Evolutionary conservation across 139 green algal species (phyloP), one percentile per base, ranked within the genome.

Genomic region (Chlamydomonas sphaeroides): DNA sequence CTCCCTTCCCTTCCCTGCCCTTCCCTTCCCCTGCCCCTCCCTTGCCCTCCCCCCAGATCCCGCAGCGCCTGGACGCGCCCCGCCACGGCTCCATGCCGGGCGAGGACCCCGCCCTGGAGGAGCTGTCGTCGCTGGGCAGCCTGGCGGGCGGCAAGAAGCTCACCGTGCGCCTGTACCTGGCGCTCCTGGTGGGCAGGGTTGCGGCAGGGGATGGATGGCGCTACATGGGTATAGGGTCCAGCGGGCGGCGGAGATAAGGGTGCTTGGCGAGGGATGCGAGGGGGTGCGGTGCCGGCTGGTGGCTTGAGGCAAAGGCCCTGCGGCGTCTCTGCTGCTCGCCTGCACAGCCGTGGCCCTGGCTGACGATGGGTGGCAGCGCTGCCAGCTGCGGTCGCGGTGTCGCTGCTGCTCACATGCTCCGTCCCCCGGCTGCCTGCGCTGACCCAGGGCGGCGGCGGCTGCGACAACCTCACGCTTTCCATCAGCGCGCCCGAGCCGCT

Each of bases 131-230:
- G 17, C 39, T 70, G 74, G 61, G 59, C 17, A 32, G 35, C 10
- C 30, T 42, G 2, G 15, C 39, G 41, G 74, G 59, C 17, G 74
- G 39, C 59, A 70, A 70, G 59, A 10, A 41, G 18, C 57, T 80
- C 74, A 80, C 74, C 30, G 49, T 80, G 11, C 53, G 53, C 25
- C 74, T 80, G 30, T 80, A 80, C 74, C 59, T 80, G 59, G 74
- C 59, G 59, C 74, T 80, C 42, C 49, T 65, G 70, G 70, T 78
- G 70, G 5, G 70, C 10, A 23, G 8, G 69, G 48, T 48, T 18
- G 32, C 5, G 35, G 49, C 23, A 2, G 35, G 33, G 32, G 1
- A 35, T 21, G 25, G 33, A n/a, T n/a, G n/a, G n/a, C n/a, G n/a
- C n/a, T n/a, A n/a, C n/a, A n/a, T n/a, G n/a, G n/a, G n/a, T n/a